Conservation (phyloP, 2,329 filamentous ascomycete genomes). For the Juglanconis juglandina region DNA sequence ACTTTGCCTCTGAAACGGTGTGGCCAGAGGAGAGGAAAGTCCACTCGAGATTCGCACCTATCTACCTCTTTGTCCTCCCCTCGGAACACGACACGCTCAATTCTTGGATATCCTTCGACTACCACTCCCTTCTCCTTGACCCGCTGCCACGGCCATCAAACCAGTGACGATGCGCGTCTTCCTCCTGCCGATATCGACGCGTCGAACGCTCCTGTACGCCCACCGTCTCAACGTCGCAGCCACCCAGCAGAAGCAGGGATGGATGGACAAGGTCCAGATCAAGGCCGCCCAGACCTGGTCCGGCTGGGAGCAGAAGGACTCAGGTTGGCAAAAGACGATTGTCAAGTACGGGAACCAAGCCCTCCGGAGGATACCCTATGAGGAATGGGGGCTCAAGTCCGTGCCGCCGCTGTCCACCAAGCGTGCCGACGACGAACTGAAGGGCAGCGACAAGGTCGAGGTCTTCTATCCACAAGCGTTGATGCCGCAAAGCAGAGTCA, state of each 20-base stretch:
- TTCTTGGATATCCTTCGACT: neutral
- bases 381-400: conserved; percentile 97
- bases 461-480: conserved; percentile 73
- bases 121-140: neutral
- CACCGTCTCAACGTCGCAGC: conserved; percentile 64
- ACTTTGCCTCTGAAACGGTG: neutral
- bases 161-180: conserved; percentile 75
- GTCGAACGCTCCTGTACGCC: conserved; percentile 88
- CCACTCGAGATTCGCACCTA: neutral
- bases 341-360: conserved; percentile 83
- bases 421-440: conserved; percentile 59
- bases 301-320: conserved; percentile 78
- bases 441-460: conserved; percentile 63
- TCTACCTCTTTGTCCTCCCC: neutral
- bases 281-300: conserved; percentile 78
- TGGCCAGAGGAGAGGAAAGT: neutral
- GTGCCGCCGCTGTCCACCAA: conserved; percentile 76
- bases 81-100: neutral
- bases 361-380: conserved; percentile 83
- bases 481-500: conserved; percentile 61
- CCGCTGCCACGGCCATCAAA: neutral
- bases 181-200: conserved; percentile 87
- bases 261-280: conserved; percentile 65
- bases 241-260: conserved; percentile 49
- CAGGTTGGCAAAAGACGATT: conserved; percentile 83